Percentiles rank a stretch among this genome's conserved stretches.
Conservation (phyloP, 176 grass and related monocot genomes). For the Bolboschoenus planiculmis region DNA sequence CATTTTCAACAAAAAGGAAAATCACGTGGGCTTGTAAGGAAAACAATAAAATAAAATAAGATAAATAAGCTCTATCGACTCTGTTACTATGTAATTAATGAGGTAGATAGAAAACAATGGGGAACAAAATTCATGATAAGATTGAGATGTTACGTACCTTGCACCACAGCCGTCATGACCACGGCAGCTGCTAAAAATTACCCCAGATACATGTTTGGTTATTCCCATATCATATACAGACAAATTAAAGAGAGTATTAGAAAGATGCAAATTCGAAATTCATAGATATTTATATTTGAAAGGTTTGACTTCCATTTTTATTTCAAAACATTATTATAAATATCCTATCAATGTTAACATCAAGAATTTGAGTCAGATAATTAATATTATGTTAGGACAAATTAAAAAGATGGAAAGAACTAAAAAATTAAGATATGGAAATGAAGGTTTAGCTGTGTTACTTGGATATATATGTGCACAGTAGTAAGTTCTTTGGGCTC, state of each 20-base stretch:
- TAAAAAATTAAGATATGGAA: background rate
- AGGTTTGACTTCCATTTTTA: too few species aligned
- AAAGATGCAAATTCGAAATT: background rate
- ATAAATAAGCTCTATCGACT: background rate
- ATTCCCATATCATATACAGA: background rate
- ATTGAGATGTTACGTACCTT: background rate
- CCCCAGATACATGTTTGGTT: background rate
- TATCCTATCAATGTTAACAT: background rate
- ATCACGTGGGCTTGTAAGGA: background rate
- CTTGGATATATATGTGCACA: background rate
- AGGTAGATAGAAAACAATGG: background rate
- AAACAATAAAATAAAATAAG: too few species aligned
- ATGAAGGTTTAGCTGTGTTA: background rate
- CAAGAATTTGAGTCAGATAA: background rate
- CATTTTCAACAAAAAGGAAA: background rate
- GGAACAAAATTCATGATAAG: constrained; percentile 9
- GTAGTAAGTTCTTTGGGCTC: background rate
- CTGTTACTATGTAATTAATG: background rate
- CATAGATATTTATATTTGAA: background rate
- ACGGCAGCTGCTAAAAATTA: background rate
- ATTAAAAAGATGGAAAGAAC: background rate
- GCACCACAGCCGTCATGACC: background rate
- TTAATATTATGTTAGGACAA: background rate
- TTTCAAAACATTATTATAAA: too few species aligned
- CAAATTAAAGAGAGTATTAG: background rate